Evolutionary conservation across 2,329 filamentous ascomycete genomes (phyloP), one percentile per base, ranked within the genome.

Genomic region (Hymenoscyphus scutula): DNA sequence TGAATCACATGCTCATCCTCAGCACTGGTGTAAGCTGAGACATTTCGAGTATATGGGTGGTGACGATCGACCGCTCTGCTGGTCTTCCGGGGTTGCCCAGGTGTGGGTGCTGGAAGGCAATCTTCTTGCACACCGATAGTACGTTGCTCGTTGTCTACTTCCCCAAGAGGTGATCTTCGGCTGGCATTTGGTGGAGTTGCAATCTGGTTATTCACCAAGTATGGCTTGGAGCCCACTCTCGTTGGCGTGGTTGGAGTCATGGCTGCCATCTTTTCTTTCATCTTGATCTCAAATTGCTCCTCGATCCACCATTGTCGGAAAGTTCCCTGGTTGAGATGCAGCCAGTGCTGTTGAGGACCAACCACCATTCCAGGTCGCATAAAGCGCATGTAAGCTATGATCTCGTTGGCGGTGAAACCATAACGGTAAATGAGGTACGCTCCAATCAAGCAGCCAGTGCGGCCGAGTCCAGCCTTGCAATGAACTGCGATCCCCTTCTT

Each of bases 311-410:
- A 99, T 77, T 98, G 92, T n/a, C 95, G 87, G 86, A 99, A 99
- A 38, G 90, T 89, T 38, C 90, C 90, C 77, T 99, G 95, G 79
- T 99, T 97, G 66, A 99, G 84, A 75, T 99, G 95, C 60, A 99
- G 84, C 95, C 95, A 99, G 78, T 99, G 95, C 78, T 99, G 95
- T 75, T 99, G 95, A 45, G 95, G 95, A 0, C 95, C 95, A 59
- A 99, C 95, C 6, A 99, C 95, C 95, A 99, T 99, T 59, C 95
- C 95, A 0, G 95, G 95, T 63, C 94, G 86, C 94, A 98, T 98
- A 79, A 99, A 99, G 65, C 94, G 89, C 94, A 99, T 98, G 77
- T 93, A 99, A 2, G 93, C 90, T 75, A 98, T 98, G 72, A 97
- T 87, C 78, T 97, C 94, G 74, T 98, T 97, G 68, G 95, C 95